phyloP scores from a whole-genome alignment of 1,284 basidiomycete species.

The Violaceomyces palustris region DNA sequence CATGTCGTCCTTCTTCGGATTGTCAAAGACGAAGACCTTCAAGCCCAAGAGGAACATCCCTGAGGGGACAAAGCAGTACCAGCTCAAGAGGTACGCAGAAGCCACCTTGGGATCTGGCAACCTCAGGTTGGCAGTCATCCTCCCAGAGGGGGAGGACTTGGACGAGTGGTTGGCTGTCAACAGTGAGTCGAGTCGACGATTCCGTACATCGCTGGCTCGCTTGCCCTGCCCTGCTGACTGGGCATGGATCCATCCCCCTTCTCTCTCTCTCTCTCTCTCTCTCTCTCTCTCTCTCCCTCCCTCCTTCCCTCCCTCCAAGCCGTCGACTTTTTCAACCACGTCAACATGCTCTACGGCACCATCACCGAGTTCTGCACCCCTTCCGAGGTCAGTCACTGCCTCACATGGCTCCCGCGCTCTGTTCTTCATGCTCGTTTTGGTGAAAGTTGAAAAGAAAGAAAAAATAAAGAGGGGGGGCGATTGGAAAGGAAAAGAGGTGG shows the following conservation, averaged over 20 bases:
- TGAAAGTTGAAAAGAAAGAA: too few relatives aligned
- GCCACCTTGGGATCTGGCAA: constrained; percentile 71
- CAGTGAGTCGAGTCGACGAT: too few relatives aligned
- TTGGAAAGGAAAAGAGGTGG: too few relatives aligned
- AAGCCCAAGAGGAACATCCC: constrained; percentile 91
- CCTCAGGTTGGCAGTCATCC: constrained; percentile 44
- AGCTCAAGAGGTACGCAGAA: constrained; percentile 92
- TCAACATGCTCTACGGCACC: constrained; percentile 53
- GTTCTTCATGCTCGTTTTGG: too few relatives aligned
- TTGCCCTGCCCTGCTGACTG: too few relatives aligned
- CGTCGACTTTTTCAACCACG: constrained; percentile 53
- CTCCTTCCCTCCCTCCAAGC: too few relatives aligned
- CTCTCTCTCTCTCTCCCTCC: too few relatives aligned
- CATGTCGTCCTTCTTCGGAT: constrained; percentile 47
- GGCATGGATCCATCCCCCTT: too few relatives aligned
- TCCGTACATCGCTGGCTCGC: too few relatives aligned
- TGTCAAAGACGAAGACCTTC: constrained; percentile 79
- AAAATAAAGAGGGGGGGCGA: too few relatives aligned
- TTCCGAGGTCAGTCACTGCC: constrained; percentile 24
- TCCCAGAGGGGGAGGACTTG: constrained; percentile 50
- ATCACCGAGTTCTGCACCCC: constrained; percentile 51
- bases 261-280: too few relatives aligned
- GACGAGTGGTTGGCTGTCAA: constrained; percentile 52
- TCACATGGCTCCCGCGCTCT: too few relatives aligned
- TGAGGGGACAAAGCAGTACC: constrained; percentile 93